Conservation (phyloP, 1,284 basidiomycete species). For the Heterobasidion occidentale region DNA sequence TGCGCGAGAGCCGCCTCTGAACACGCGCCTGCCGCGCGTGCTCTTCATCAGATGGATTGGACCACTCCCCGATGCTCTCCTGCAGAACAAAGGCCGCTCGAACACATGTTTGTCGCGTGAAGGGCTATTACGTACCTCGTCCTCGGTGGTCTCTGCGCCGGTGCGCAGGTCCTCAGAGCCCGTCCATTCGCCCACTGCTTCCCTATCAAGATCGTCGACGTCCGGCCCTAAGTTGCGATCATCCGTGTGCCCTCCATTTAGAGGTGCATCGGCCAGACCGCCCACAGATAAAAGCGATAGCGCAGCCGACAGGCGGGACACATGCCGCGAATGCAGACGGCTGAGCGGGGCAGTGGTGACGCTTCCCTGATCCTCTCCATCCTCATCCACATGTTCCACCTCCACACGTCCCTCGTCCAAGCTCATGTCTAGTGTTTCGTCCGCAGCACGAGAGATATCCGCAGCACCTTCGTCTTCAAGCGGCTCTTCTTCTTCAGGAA, state of each 20-base stretch:
- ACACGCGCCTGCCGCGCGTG: conserved; percentile 59
- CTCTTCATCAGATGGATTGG: conserved; percentile 84
- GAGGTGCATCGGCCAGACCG: conserved; percentile 21
- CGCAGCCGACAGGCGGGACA: conserved; percentile 58
- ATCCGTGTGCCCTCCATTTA: conserved; percentile 7
- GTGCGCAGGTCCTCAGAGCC: conserved; percentile 63
- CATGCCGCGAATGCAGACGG: conserved; percentile 57
- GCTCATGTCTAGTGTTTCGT: conserved; percentile 20
- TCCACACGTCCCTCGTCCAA: conserved; percentile 23
- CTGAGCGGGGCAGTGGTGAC: conserved; percentile 41
- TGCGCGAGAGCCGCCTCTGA: conserved; percentile 48
- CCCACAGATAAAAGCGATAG: conserved; percentile 60
- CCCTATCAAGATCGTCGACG: conserved; percentile 20
- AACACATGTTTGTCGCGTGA: conserved; percentile 7
- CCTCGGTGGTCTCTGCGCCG: conserved; percentile 43
- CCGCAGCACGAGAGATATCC: conserved; percentile 21
- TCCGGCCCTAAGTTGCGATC: conserved; percentile 26
- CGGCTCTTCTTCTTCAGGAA: conserved; percentile 55
- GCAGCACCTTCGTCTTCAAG: conserved; percentile 27
- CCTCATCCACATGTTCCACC: conserved; percentile 25
- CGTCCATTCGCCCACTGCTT: conserved; percentile 70
- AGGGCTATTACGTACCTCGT: conserved; percentile 40
- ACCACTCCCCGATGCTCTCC: conserved; percentile 79
- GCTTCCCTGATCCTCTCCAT: conserved; percentile 27
- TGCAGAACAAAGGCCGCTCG: conserved; percentile 2